Conservation (phyloP, 2,329 filamentous ascomycete genomes). For the Beauveria sp. region DNA sequence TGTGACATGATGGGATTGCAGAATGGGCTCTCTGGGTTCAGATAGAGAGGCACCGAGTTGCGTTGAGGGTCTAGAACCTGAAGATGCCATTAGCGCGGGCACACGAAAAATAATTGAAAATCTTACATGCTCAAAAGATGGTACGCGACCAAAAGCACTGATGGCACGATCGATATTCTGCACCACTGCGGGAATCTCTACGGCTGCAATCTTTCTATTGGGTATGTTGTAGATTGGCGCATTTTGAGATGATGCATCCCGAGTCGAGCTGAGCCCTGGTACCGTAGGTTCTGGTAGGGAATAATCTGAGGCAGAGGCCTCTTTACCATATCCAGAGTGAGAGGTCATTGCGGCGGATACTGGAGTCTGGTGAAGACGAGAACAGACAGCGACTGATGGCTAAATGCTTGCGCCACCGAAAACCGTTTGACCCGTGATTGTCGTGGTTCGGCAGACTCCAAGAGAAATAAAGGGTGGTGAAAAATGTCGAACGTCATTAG, state of each 20-base stretch:
- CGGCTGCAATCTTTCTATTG: slow-evolving; percentile 28
- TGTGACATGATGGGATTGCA: slow-evolving; percentile 72
- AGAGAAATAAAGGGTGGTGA: not conserved
- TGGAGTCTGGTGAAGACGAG: not conserved
- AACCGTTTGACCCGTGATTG: not conserved
- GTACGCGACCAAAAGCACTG: slow-evolving; percentile 33
- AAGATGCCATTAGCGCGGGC: not conserved
- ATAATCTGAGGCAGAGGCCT: not conserved
- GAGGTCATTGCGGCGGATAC: not conserved
- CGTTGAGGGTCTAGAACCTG: slow-evolving; percentile 42
- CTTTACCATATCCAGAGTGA: not conserved
- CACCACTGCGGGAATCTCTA: slow-evolving; percentile 37
- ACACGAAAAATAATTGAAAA: too few species aligned
- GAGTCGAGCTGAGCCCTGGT: not conserved
- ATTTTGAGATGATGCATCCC: not conserved
- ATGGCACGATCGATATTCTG: slow-evolving; percentile 35
- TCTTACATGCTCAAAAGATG: slow-evolving; percentile 32
- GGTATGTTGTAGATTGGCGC: slow-evolving; percentile 30
- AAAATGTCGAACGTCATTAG: not conserved
- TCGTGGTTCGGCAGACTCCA: not conserved
- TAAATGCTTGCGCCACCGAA: not conserved
- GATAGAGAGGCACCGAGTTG: slow-evolving; percentile 57
- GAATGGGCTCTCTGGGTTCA: slow-evolving; percentile 73
- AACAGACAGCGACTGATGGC: too few species aligned
- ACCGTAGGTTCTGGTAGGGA: not conserved